Evolutionary conservation across 345 rosid genomes (phyloP).

Genomic region (Carallia brachiata): DNA sequence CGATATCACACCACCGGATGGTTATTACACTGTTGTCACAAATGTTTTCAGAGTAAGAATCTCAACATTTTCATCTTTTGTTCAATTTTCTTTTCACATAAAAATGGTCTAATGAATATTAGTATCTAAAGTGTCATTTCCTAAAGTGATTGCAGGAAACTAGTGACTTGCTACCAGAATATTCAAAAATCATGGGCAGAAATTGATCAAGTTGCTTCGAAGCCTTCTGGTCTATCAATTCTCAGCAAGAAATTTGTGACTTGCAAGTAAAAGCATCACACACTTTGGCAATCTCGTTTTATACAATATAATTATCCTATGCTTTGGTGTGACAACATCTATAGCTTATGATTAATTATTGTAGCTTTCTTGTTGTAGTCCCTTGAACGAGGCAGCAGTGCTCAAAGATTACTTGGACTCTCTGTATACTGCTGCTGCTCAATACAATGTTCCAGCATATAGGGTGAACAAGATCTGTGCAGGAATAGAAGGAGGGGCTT

Average conservation of each 20-base stretch:
- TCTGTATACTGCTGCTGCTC: slow-evolving; percentile 35
- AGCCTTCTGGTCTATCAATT: slow-evolving; percentile 41
- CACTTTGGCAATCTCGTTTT: not conserved
- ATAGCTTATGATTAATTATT: no score
- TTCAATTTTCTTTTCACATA: not conserved
- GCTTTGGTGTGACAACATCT: no score
- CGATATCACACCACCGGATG: slow-evolving; percentile 29
- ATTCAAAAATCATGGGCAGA: slow-evolving; percentile 54
- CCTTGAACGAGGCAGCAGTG: slow-evolving; percentile 17
- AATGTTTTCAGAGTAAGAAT: slow-evolving; percentile 28
- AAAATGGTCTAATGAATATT: not conserved
- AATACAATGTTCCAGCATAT: slow-evolving; percentile 38
- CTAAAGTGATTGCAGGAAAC: slow-evolving; percentile 36
- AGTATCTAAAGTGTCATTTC: not conserved
- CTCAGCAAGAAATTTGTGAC: slow-evolving; percentile 62
- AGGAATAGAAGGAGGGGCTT: slow-evolving; percentile 27
- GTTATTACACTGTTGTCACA: slow-evolving; percentile 32
- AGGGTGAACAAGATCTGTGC: slow-evolving; percentile 35
- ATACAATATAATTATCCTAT: no score
- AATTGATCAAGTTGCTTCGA: slow-evolving; percentile 51
- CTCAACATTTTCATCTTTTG: no score
- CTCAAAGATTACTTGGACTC: slow-evolving; percentile 31
- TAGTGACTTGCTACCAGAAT: slow-evolving; percentile 52
- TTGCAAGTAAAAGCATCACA: slow-evolving; percentile 42
- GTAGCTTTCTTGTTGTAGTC: slow-evolving; percentile 18